phyloP scores from a whole-genome alignment of 2,329 filamentous ascomycete species.

The Nemania sp. region DNA sequence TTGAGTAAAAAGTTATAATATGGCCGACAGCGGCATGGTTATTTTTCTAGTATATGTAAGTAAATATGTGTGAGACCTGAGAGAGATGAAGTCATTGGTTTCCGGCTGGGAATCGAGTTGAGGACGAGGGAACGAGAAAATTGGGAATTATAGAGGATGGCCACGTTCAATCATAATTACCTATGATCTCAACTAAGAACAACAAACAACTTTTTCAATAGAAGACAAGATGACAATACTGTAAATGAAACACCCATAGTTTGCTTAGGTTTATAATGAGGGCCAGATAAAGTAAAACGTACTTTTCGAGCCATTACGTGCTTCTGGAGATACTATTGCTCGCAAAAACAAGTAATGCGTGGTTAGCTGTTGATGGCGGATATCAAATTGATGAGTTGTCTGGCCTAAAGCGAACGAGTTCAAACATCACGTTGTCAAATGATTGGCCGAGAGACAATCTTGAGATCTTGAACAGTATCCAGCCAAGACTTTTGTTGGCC shows the following conservation, averaged over 20 bases:
- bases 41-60: background rate
- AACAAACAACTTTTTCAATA: background rate
- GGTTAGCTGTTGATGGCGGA: background rate
- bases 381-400: conserved; percentile 23
- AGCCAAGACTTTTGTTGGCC: conserved; percentile 36
- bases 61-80: background rate
- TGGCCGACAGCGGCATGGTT: background rate
- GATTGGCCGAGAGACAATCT: conserved; percentile 47
- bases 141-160: background rate
- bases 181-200: background rate
- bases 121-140: background rate
- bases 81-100: background rate
- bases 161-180: background rate
- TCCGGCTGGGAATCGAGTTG: background rate
- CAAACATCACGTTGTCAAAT: conserved; percentile 46
- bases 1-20: background rate
- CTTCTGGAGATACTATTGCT: background rate
- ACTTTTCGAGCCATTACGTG: conserved; percentile 6
- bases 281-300: background rate
- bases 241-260: too few species aligned
- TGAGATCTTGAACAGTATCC: conserved; percentile 29
- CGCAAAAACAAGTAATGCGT: conserved; percentile 8
- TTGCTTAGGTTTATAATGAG: background rate
- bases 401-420: conserved; percentile 11
- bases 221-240: background rate